Evolutionary conservation across 306 rosid species (phyloP).

Genomic region (Psophocarpus tetragonolobus): DNA sequence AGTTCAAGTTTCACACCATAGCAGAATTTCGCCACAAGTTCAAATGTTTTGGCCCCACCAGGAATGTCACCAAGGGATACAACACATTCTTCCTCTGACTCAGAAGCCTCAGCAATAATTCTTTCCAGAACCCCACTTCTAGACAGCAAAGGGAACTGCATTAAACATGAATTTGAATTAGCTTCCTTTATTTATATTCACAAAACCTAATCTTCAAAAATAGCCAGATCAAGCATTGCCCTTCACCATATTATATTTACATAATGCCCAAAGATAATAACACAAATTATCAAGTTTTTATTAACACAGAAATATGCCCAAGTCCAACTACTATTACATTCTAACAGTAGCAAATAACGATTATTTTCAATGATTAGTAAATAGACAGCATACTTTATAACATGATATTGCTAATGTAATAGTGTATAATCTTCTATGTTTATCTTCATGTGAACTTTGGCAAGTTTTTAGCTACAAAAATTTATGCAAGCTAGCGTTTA

Average conservation of each 20-base stretch:
- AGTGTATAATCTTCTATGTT: not conserved
- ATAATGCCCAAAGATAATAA: not conserved
- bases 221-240: not conserved
- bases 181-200: conserved; percentile 8
- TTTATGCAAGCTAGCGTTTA: not conserved
- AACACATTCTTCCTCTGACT: conserved; percentile 68
- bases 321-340: not conserved
- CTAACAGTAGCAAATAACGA: not conserved
- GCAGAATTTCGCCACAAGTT: conserved; percentile 92
- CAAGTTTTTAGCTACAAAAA: not conserved
- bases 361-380: not conserved
- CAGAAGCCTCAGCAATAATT: conserved; percentile 76
- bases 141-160: conserved; percentile 99
- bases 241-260: not conserved
- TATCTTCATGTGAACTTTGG: conserved; percentile 17
- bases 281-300: not conserved
- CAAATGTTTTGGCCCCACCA: conserved; percentile 91
- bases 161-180: conserved; percentile 4
- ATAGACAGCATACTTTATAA: not conserved
- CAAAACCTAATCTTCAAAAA: conserved; percentile 7
- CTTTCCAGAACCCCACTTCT: conserved; percentile 91
- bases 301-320: not conserved
- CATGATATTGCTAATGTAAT: not conserved
- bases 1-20: conserved; percentile 97
- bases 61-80: conserved; percentile 72